phyloP scores from a whole-genome alignment of 139 green algal genomes.

The Chlorella sorokiniana region DNA sequence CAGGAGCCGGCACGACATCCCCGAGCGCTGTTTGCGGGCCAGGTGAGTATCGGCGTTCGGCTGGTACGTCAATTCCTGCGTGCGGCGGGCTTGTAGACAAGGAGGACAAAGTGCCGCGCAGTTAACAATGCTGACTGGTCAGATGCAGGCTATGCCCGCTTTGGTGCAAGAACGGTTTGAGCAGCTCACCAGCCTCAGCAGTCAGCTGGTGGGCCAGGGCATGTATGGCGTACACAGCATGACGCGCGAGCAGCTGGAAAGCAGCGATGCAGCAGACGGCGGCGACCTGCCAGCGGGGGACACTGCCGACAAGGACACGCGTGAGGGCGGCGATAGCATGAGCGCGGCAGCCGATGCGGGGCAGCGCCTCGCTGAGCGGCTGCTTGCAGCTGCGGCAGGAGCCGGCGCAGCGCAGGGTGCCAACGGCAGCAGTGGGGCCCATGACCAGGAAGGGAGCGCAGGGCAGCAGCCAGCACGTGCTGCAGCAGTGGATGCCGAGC shows the following conservation, averaged over 20 bases:
- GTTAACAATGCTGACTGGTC: too few relatives aligned
- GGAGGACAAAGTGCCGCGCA: too few relatives aligned
- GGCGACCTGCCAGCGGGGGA: not conserved
- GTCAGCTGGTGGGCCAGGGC: conserved; percentile 51
- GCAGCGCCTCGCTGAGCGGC: conserved; percentile 11
- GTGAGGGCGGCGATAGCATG: not conserved
- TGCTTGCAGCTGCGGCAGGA: conserved; percentile 8
- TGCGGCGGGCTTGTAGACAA: too few relatives aligned
- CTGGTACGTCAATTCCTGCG: too few relatives aligned
- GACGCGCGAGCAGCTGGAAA: conserved; percentile 31
- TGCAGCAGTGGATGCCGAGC: conserved; percentile 37
- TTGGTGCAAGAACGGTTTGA: conserved; percentile 27
- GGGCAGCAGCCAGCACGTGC: not conserved
- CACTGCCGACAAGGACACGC: too few relatives aligned
- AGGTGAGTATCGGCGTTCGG: too few relatives aligned
- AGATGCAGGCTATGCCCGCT: conserved; percentile 21
- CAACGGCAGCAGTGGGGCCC: not conserved
- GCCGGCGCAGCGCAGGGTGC: not conserved
- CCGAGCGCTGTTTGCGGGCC: not conserved
- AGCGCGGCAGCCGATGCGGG: not conserved
- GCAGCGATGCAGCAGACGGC: not conserved
- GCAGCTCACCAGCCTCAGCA: conserved; percentile 50
- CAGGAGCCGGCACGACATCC: not conserved
- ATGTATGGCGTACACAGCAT: conserved; percentile 50
- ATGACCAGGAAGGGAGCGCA: not conserved